These are phyloP conservation scores for Cutaneotrichosporon curvatum DNA, from an alignment of 1,284 basidiomycete species.

Conservation along the genomic window DNA sequence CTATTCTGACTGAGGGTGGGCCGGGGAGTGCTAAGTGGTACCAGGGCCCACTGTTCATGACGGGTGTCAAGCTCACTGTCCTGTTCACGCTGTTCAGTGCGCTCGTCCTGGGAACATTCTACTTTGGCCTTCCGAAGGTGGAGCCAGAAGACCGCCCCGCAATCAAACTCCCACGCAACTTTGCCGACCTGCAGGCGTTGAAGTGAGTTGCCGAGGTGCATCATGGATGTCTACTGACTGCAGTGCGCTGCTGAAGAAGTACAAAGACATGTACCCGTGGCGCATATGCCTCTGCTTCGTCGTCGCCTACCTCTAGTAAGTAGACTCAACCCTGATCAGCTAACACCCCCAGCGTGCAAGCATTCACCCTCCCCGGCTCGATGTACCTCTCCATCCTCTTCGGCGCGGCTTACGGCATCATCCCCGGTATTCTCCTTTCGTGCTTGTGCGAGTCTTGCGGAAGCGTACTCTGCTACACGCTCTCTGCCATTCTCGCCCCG, in stretches of 20 bases:
- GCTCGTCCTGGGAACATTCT: conserved; percentile 65
- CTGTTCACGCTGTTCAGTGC: conserved; percentile 65
- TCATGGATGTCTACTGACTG: neutral
- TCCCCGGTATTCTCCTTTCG: conserved; percentile 78
- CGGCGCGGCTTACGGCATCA: conserved; percentile 92
- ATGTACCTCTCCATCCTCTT: conserved; percentile 98
- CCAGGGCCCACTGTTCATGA: conserved; percentile 59
- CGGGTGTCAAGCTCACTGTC: conserved; percentile 70
- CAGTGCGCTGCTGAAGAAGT: conserved; percentile 69
- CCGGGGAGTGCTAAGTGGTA: conserved; percentile 27
- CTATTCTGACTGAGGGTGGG: conserved; percentile 1
- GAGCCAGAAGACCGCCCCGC: conserved; percentile 67
- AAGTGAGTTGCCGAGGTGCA: conserved; percentile 48
- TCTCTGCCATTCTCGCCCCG: conserved; percentile 81
- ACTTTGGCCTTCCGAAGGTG: conserved; percentile 68
- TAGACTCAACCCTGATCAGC: conserved; percentile 6
- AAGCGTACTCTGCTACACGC: conserved; percentile 84
- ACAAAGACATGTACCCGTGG: conserved; percentile 72
- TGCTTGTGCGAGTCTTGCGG: conserved; percentile 88
- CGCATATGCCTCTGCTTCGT: conserved; percentile 76
- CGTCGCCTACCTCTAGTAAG: conserved; percentile 82
- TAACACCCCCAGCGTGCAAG: conserved; percentile 64
- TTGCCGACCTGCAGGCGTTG: conserved; percentile 69
- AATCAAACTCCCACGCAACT: conserved; percentile 73
- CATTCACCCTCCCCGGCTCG: conserved; percentile 91